These are phyloP conservation scores for Aspergillus neoniger DNA, from an alignment of 2,329 filamentous ascomycete genomes.

Conservation along the genomic window DNA sequence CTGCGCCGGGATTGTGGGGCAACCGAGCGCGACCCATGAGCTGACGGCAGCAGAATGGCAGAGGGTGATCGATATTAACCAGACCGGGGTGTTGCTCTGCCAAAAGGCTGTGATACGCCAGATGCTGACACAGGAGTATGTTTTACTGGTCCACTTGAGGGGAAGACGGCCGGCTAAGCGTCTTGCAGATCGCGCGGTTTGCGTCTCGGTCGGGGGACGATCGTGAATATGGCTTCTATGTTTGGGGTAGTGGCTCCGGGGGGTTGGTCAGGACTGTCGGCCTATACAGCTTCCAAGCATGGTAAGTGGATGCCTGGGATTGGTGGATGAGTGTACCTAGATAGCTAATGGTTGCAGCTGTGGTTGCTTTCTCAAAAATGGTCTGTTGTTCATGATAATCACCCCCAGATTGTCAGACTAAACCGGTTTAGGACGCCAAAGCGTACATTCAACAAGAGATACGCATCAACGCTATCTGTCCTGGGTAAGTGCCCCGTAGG, in stretches of 20 bases:
- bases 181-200: neutral
- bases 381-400: slow-evolving; percentile 10
- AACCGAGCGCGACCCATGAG: slow-evolving; percentile 49
- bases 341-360: slow-evolving; percentile 17
- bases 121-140: slow-evolving; percentile 31
- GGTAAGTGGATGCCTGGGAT: slow-evolving; percentile 14
- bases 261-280: slow-evolving; percentile 14
- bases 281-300: slow-evolving; percentile 30
- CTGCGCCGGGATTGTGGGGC: slow-evolving; percentile 55
- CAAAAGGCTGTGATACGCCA: neutral
- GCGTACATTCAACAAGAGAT: slow-evolving; percentile 55
- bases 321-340: neutral
- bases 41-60: slow-evolving; percentile 52
- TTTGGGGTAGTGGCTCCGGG: slow-evolving; percentile 24
- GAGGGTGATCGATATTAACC: slow-evolving; percentile 55
- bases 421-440: slow-evolving; percentile 40
- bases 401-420: neutral
- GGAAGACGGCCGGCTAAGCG: slow-evolving; percentile 7
- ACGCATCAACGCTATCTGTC: slow-evolving; percentile 62
- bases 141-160: neutral
- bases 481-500: slow-evolving; percentile 38
- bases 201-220: slow-evolving; percentile 23
- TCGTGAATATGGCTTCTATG: slow-evolving; percentile 30
- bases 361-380: slow-evolving; percentile 28
- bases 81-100: slow-evolving; percentile 60